Base-by-base conservation (phyloP, 768 basidiomycete species). In the Phylloporus rhodoxanthus region DNA sequence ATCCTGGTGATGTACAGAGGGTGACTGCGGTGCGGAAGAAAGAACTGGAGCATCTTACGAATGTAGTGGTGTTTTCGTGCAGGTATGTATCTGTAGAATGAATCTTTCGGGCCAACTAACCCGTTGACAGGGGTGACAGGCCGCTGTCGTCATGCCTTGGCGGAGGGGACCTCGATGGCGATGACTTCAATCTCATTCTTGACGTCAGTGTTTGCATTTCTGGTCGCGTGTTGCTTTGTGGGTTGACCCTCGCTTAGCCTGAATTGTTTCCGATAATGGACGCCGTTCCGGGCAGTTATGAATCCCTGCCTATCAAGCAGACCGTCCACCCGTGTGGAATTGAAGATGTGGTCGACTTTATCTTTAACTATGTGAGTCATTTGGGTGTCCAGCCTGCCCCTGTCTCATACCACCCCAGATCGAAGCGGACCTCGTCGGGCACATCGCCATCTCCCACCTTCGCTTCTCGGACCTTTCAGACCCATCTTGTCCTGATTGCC, bases 81-180 rank as follows among this genome's bases (percentile, higher is more conserved):
- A 70, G 68, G 78, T 72, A 49, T 25, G 66, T 58, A 25, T 42
- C 9, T 15, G 19, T 5, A 20, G 13, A n/a, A 42, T 40, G 26
- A 2, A n/a, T 26, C 28, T 2, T 28, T 43, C 38, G 43, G 2
- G 43, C 43, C 38, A 44, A 47, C 49, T 62, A 37, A 43, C 1
- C 37, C 37, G 29, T 17, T 36, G 48, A 19, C 42, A 73, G 71
- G 67, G 77, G 77, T 8, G 32, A 65, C 32, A 69, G 77, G 46
- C 63, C 74, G 15, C 52, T 80, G 11, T 71, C 77, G 1, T 75
- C 74, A 10, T 70, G 68, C 51, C 70, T 80, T 14, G 77, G 77
- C 23, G 79, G 78, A 20, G 79, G 79, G 8, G 78, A 79, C 60
- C 61, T 79, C 40, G 78, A 79, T 53, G 78, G 77, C 5, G 77